Conservation (phyloP, 2,329 filamentous ascomycete genomes). For the Ascochyta rabiei region DNA sequence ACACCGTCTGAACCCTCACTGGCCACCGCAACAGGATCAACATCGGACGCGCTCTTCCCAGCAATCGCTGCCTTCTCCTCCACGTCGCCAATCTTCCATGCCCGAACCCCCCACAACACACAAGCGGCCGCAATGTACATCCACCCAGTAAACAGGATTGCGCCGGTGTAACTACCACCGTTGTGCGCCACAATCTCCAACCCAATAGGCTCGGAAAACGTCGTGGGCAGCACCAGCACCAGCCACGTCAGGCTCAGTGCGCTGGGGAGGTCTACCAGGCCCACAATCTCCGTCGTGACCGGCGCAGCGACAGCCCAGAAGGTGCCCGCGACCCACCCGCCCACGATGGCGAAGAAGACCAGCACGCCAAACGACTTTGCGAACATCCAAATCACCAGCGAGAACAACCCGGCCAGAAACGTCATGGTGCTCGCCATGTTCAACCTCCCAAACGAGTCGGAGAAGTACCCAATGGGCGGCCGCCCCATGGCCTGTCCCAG, state of each 20-base stretch:
- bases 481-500: conserved; percentile 70
- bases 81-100: conserved; percentile 65
- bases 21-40: conserved; percentile 28
- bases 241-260: conserved; percentile 76
- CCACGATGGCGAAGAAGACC: conserved; percentile 72
- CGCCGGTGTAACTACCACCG: conserved; percentile 60
- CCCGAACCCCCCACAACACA: conserved; percentile 61
- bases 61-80: conserved; percentile 48
- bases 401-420: conserved; percentile 67
- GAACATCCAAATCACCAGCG: conserved; percentile 75
- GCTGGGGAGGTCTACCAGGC: conserved; percentile 70
- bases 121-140: conserved; percentile 66
- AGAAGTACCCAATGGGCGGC: conserved; percentile 74
- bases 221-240: conserved; percentile 71
- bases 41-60: conserved; percentile 31
- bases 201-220: conserved; percentile 65
- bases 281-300: conserved; percentile 75
- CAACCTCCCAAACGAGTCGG: conserved; percentile 71
- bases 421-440: conserved; percentile 74
- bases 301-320: conserved; percentile 70
- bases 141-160: conserved; percentile 65
- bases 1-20: background rate
- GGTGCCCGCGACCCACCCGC: conserved; percentile 70
- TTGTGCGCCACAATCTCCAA: conserved; percentile 58
- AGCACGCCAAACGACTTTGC: conserved; percentile 71